These are phyloP conservation scores for Ottelia alismoides DNA, from an alignment of 106 monocot genomes.

Conservation along the genomic window DNA sequence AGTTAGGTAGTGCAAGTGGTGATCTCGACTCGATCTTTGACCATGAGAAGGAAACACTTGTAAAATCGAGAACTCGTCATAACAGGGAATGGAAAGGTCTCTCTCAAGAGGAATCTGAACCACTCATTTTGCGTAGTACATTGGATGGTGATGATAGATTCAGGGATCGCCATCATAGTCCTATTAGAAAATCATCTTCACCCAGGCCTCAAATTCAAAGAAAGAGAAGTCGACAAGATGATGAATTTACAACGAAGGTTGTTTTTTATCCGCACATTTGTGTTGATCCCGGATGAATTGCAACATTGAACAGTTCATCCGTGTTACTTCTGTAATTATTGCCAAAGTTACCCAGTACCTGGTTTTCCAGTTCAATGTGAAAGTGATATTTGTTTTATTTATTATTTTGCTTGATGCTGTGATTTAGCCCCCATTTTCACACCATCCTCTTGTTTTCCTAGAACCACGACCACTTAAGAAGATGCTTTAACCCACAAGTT, in stretches of 20 bases:
- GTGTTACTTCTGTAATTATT: no score
- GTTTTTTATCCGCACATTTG: no score
- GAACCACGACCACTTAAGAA: constrained; percentile 24
- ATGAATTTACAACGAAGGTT: no score
- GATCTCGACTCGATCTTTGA: constrained; percentile 18
- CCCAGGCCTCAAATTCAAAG: constrained; percentile 18
- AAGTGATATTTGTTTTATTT: no score
- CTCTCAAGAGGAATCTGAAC: constrained; percentile 13
- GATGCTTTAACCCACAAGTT: constrained; percentile 20
- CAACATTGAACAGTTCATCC: no score
- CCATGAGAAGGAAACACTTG: constrained; percentile 23
- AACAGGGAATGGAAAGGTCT: constrained; percentile 58
- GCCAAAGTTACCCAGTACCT: no score
- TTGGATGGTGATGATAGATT: constrained; percentile 22
- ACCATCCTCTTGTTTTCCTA: no score
- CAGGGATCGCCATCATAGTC: constrained; percentile 13
- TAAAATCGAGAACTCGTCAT: constrained; percentile 33
- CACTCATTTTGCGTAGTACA: constrained; percentile 47
- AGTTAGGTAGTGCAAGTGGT: constrained; percentile 2
- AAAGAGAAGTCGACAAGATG: constrained; percentile 44
- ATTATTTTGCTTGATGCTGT: no score
- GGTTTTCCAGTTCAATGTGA: no score
- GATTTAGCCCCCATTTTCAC: no score
- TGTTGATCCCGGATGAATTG: no score
- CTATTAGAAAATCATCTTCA: constrained; percentile 17